phyloP scores from a whole-genome alignment of 2,329 filamentous ascomycete species.

The Calonectria pseudoreteaudii region DNA sequence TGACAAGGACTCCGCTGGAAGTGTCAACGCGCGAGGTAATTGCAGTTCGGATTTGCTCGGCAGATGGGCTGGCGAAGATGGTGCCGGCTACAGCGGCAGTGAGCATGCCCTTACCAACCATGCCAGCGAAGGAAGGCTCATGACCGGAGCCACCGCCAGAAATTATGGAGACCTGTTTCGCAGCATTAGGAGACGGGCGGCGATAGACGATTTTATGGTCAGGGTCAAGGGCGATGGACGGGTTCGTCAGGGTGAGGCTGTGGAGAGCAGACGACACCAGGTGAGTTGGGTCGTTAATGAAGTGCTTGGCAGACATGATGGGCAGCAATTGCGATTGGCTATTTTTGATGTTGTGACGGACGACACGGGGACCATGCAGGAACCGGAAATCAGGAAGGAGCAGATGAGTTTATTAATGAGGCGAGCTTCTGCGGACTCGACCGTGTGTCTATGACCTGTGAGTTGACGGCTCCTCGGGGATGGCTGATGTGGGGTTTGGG shows the following conservation, averaged over 20 bases:
- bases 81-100: slow-evolving; percentile 87
- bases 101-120: slow-evolving; percentile 85
- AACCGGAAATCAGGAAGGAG: background rate
- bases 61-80: slow-evolving; percentile 85
- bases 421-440: background rate
- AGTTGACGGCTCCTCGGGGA: background rate
- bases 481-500: slow-evolving; percentile 15
- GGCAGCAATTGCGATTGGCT: background rate
- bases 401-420: slow-evolving; percentile 6
- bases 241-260: slow-evolving; percentile 85
- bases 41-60: slow-evolving; percentile 84
- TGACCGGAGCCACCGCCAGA: slow-evolving; percentile 92
- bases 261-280: slow-evolving; percentile 83
- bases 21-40: slow-evolving; percentile 79
- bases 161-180: slow-evolving; percentile 81
- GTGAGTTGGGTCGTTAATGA: slow-evolving; percentile 84
- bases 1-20: slow-evolving; percentile 82
- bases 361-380: background rate
- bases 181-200: slow-evolving; percentile 61
- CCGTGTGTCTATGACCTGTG: background rate
- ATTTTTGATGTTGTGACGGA: background rate
- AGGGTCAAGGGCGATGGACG: slow-evolving; percentile 80
- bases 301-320: slow-evolving; percentile 78
- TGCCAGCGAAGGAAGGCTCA: slow-evolving; percentile 87
- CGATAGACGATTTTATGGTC: slow-evolving; percentile 88